phyloP scores from a whole-genome alignment of 352 stramenopile species.

The Globisporangium lucens region DNA sequence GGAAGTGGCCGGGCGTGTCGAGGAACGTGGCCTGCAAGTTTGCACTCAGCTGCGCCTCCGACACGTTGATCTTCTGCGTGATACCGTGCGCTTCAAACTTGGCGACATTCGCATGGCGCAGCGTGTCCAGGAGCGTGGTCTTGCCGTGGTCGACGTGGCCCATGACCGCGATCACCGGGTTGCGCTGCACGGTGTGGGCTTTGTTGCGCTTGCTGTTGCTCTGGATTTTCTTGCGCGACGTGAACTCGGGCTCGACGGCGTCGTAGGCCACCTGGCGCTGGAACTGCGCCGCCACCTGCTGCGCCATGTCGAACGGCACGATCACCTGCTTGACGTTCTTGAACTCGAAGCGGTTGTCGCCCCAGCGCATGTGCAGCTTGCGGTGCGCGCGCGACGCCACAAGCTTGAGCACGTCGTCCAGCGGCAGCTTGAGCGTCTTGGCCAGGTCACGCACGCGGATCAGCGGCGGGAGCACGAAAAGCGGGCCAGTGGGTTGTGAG shows the following conservation, averaged over 20 bases:
- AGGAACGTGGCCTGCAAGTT: conserved; percentile 93
- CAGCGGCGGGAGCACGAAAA: conserved; percentile 31
- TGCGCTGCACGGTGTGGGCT: conserved; percentile 49
- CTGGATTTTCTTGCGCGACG: conserved; percentile 18
- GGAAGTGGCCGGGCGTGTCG: conserved; percentile 98
- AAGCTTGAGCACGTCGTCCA: conserved; percentile 71
- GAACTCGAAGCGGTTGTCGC: conserved; percentile 53
- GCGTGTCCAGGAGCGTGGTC: conserved; percentile 98
- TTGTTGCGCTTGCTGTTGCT: neutral
- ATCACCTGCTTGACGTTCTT: conserved; percentile 76
- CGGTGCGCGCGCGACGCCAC: conserved; percentile 55
- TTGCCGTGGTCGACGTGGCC: conserved; percentile 99
- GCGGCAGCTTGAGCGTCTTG: conserved; percentile 58
- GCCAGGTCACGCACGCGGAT: conserved; percentile 75
- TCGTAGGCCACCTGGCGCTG: conserved; percentile 46
- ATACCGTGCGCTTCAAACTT: conserved; percentile 96
- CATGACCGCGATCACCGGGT: conserved; percentile 99
- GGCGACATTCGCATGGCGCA: conserved; percentile 89
- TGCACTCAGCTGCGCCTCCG: conserved; percentile 88
- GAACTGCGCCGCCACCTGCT: conserved; percentile 51
- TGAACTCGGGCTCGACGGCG: conserved; percentile 53
- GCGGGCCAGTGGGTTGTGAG: conserved; percentile 11
- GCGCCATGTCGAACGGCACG: conserved; percentile 58
- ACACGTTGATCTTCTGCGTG: conserved; percentile 98
- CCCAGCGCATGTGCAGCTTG: conserved; percentile 53